phyloP scores from a whole-genome alignment of 179 eudicot species.

The Patellifolia procumbens region DNA sequence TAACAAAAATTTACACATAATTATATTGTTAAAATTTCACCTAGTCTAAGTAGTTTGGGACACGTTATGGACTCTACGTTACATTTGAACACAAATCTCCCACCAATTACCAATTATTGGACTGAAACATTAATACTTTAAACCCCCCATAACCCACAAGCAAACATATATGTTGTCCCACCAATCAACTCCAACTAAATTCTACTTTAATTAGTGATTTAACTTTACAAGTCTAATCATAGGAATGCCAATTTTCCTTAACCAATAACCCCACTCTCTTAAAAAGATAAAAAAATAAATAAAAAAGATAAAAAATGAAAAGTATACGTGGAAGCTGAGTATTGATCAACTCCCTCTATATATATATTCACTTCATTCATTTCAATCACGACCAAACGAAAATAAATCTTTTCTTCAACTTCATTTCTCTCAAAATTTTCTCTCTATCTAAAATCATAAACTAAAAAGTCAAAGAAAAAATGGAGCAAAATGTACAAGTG shows the following conservation, averaged over 20 bases:
- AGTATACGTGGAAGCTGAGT: background rate
- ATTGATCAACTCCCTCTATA: constrained; percentile 22
- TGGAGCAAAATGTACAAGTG: constrained; percentile 36
- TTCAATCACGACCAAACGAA: constrained; percentile 21
- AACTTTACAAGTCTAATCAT: constrained; percentile 14
- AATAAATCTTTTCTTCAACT: background rate
- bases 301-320: background rate
- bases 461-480: constrained; percentile 8
- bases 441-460: background rate
- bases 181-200: constrained; percentile 23
- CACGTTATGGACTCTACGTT: constrained; percentile 25
- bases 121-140: constrained; percentile 21
- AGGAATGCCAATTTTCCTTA: background rate
- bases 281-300: background rate
- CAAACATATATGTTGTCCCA: constrained; percentile 25
- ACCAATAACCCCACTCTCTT: background rate
- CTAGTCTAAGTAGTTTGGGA: constrained; percentile 18
- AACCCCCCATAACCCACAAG: constrained; percentile 1
- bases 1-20: constrained; percentile 25
- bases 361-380: constrained; percentile 9
- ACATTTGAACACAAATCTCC: constrained; percentile 20
- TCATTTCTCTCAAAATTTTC: background rate
- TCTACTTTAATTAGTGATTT: constrained; percentile 18
- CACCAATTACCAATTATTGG: constrained; percentile 42
- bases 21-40: background rate